Percentiles rank a stretch among this genome's conserved stretches.
Conservation (phyloP, 2,329 filamentous ascomycete species). For the Chaetomium sp. region DNA sequence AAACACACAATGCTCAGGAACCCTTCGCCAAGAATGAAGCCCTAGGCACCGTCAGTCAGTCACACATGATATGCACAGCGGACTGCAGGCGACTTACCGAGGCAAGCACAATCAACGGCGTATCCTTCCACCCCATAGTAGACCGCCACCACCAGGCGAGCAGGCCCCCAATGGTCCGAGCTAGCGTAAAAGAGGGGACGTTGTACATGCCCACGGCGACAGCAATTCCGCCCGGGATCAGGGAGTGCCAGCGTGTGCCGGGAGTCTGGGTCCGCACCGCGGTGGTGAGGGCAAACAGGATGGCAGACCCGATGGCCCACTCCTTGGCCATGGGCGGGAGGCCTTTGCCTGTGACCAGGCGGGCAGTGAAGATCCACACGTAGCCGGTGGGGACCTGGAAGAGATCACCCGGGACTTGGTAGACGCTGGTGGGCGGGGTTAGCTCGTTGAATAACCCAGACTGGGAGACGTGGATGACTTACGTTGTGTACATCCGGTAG, state of each 20-base stretch:
- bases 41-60: slow-evolving; percentile 47
- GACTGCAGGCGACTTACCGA: slow-evolving; percentile 50
- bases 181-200: slow-evolving; percentile 91
- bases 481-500: slow-evolving; percentile 81
- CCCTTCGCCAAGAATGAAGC: slow-evolving; percentile 89
- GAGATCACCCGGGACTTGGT: slow-evolving; percentile 81
- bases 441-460: neutral
- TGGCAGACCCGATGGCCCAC: slow-evolving; percentile 74
- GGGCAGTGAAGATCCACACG: slow-evolving; percentile 96
- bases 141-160: slow-evolving; percentile 75
- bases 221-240: slow-evolving; percentile 88
- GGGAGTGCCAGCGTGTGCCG: slow-evolving; percentile 67
- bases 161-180: slow-evolving; percentile 77
- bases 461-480: slow-evolving; percentile 31
- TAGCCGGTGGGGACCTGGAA: slow-evolving; percentile 95
- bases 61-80: too few relatives aligned
- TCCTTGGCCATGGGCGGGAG: slow-evolving; percentile 81
- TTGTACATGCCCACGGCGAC: slow-evolving; percentile 98
- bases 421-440: slow-evolving; percentile 60
- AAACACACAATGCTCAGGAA: slow-evolving; percentile 91
- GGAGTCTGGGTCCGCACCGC: slow-evolving; percentile 63
- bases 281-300: slow-evolving; percentile 73
- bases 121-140: slow-evolving; percentile 58
- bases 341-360: slow-evolving; percentile 88
- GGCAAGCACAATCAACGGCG: slow-evolving; percentile 85